Conservation (phyloP, 2,329 filamentous ascomycete species). For the Ampelomyces quisqualis region DNA sequence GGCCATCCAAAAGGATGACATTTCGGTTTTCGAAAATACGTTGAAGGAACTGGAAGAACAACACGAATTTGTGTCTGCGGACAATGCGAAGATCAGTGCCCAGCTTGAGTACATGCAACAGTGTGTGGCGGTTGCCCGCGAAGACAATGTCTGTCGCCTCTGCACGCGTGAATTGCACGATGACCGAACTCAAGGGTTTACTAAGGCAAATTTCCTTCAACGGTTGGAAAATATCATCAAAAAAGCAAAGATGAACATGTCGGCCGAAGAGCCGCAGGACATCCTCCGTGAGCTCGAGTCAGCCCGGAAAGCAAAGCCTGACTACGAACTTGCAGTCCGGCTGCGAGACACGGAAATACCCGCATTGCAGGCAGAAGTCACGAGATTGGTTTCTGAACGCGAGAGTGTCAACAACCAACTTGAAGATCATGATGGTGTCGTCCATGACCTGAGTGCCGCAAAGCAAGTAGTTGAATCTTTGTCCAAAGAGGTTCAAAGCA, state of each 20-base stretch:
- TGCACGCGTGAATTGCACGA: slow-evolving; percentile 69
- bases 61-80: slow-evolving; percentile 58
- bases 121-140: slow-evolving; percentile 65
- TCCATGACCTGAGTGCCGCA: slow-evolving; percentile 63
- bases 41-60: slow-evolving; percentile 54
- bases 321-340: slow-evolving; percentile 73
- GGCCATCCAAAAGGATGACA: slow-evolving; percentile 44
- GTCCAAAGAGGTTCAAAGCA: slow-evolving; percentile 72
- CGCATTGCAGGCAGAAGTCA: slow-evolving; percentile 63
- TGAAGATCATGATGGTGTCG: slow-evolving; percentile 66
- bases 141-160: slow-evolving; percentile 72
- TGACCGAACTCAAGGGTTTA: slow-evolving; percentile 57
- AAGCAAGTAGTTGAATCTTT: slow-evolving; percentile 75
- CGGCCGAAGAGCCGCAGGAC: slow-evolving; percentile 63
- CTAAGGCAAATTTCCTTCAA: slow-evolving; percentile 58
- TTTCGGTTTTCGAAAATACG: slow-evolving; percentile 53
- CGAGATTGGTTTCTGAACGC: slow-evolving; percentile 49
- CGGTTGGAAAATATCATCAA: slow-evolving; percentile 62
- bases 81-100: slow-evolving; percentile 68
- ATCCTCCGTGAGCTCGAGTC: slow-evolving; percentile 61
- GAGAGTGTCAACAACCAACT: slow-evolving; percentile 44
- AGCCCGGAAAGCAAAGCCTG: slow-evolving; percentile 57
- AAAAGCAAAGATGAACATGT: slow-evolving; percentile 56
- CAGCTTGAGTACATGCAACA: slow-evolving; percentile 70
- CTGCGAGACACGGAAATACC: slow-evolving; percentile 70